Evolutionary conservation across 306 rosid genomes (phyloP).

Genomic region (Cucumis hystrix): DNA sequence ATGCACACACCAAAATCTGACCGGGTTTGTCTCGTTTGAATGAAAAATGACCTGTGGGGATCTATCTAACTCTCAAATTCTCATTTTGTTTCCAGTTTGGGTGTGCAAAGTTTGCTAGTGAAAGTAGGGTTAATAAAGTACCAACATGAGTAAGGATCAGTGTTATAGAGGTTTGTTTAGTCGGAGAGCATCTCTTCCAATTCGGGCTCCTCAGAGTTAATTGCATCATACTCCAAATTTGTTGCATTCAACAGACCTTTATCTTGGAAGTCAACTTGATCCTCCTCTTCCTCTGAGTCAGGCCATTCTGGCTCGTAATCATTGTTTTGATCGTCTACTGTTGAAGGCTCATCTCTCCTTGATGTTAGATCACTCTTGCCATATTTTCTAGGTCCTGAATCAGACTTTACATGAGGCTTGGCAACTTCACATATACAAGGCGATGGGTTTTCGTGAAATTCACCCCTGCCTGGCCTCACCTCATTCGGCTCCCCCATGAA

Average conservation of each 20-base stretch:
- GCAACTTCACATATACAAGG: constrained; percentile 86
- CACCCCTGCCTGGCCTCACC: constrained; percentile 90
- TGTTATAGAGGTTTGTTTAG: constrained; percentile 13
- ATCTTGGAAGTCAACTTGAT: constrained; percentile 43
- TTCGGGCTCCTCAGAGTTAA: constrained; percentile 64
- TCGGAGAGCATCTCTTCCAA: constrained; percentile 88
- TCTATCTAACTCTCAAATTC: neutral
- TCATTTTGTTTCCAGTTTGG: neutral
- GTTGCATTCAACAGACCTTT: constrained; percentile 38
- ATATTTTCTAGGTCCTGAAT: constrained; percentile 29
- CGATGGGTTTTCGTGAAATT: constrained; percentile 90
- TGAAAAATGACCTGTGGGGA: constrained; percentile 4
- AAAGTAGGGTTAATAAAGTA: neutral
- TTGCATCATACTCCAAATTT: constrained; percentile 44
- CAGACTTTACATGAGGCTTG: constrained; percentile 27
- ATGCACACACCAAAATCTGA: neutral
- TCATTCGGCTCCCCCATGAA: constrained; percentile 95
- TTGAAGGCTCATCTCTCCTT: constrained; percentile 23
- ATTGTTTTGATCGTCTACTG: constrained; percentile 24
- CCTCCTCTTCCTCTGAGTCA: constrained; percentile 61
- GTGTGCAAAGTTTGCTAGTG: neutral
- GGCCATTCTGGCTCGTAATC: constrained; percentile 56
- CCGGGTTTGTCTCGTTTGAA: neutral
- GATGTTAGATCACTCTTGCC: constrained; percentile 31
- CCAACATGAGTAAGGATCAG: neutral